A percentile compares a stretch with the other conserved stretches of the same genome.
Evolutionary conservation across 2,329 filamentous ascomycete genomes (phyloP).

Genomic region (Ascomycota sp.): DNA sequence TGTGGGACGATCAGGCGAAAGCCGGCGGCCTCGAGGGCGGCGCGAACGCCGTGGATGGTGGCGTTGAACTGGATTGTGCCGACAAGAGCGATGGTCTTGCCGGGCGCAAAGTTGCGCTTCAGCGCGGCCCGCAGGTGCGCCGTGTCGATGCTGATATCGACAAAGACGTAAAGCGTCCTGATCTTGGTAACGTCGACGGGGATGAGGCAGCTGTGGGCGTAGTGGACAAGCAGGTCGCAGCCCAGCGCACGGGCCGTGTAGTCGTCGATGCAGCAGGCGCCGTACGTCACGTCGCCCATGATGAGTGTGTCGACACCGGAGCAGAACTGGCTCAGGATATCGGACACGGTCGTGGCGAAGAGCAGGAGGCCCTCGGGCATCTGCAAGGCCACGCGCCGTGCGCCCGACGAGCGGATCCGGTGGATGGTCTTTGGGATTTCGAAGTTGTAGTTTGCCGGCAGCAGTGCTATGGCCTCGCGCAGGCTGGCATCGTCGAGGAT

Average conservation of each 20-base stretch:
- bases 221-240: conserved; percentile 86
- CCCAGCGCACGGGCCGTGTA: conserved; percentile 86
- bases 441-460: conserved; percentile 93
- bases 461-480: conserved; percentile 63
- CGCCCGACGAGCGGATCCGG: conserved; percentile 57
- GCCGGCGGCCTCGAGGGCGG: conserved; percentile 58
- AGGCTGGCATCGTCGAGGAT: conserved; percentile 71
- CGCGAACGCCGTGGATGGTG: conserved; percentile 68
- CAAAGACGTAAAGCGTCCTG: conserved; percentile 92
- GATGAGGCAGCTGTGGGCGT: conserved; percentile 89
- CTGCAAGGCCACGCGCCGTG: conserved; percentile 76
- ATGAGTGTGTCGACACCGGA: conserved; percentile 79
- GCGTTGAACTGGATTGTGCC: conserved; percentile 98
- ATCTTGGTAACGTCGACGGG: conserved; percentile 93
- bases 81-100: conserved; percentile 77
- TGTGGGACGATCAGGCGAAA: conserved; percentile 76
- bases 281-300: conserved; percentile 98
- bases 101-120: conserved; percentile 64
- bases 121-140: conserved; percentile 68
- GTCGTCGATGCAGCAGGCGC: conserved; percentile 95
- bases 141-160: conserved; percentile 90
- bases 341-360: conserved; percentile 92
- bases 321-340: conserved; percentile 88
- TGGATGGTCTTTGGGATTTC: conserved; percentile 97
- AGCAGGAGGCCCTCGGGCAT: conserved; percentile 88